These are phyloP conservation scores for Penicillium sp. DNA, from an alignment of 2,329 filamentous ascomycete genomes.

Conservation along the genomic window DNA sequence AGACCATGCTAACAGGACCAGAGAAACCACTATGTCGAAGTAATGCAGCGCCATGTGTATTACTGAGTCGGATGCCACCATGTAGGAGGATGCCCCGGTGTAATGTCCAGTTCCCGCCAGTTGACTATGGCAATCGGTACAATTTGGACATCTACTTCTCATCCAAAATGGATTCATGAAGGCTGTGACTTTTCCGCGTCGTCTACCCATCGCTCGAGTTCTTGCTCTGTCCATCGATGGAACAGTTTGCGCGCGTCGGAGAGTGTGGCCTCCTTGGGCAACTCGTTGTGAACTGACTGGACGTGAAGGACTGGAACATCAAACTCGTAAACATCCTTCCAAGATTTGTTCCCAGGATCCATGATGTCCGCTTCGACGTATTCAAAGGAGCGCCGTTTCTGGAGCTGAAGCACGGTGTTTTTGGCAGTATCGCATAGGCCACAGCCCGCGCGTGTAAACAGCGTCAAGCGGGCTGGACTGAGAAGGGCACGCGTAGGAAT, in stretches of 20 bases:
- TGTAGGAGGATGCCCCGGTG: neutral
- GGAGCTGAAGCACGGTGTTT: constrained; percentile 52
- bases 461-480: constrained; percentile 48
- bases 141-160: neutral
- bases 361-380: constrained; percentile 61
- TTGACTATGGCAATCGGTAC: neutral
- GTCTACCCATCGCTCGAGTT: constrained; percentile 55
- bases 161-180: neutral
- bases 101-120: neutral
- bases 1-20: neutral
- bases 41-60: neutral
- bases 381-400: constrained; percentile 51
- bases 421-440: constrained; percentile 62
- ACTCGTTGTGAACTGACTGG: constrained; percentile 44
- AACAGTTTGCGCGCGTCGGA: constrained; percentile 61
- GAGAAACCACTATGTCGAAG: neutral
- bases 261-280: constrained; percentile 49
- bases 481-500: constrained; percentile 30
- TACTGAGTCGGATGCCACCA: neutral
- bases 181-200: constrained; percentile 37
- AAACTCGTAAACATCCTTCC: constrained; percentile 62
- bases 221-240: constrained; percentile 59
- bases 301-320: constrained; percentile 64
- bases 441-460: constrained; percentile 61
- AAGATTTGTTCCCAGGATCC: constrained; percentile 50